Conservation (phyloP, 176 grass and related monocot species). For the Eragrostis curvula region DNA sequence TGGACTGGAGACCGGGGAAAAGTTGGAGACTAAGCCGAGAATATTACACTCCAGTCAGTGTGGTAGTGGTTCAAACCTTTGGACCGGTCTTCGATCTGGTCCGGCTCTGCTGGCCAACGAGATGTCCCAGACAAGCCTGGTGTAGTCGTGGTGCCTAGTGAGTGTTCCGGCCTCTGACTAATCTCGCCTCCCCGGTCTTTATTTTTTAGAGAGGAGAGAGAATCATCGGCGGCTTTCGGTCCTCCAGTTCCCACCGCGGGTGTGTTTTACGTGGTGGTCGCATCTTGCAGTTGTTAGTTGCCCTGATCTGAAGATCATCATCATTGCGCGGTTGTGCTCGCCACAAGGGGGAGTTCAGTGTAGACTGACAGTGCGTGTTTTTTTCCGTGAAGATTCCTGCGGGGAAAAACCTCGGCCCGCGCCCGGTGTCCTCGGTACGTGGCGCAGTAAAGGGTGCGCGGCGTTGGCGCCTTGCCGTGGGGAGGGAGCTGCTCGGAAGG, state of each 20-base stretch:
- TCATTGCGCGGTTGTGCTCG: background rate
- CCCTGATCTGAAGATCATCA: background rate
- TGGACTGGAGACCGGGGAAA: slow-evolving; percentile 47
- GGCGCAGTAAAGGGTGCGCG: background rate
- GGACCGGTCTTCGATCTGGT: slow-evolving; percentile 36
- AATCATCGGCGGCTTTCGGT: background rate
- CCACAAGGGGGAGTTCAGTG: too few species aligned
- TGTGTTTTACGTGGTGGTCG: background rate
- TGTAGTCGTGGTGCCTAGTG: background rate
- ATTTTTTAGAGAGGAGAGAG: background rate
- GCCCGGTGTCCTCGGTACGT: background rate
- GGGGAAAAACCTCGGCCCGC: background rate
- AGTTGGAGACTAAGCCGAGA: slow-evolving; percentile 25
- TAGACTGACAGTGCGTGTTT: too few species aligned
- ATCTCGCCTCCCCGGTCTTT: background rate
- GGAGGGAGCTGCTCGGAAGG: background rate
- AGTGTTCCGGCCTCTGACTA: background rate
- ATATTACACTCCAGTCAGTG: background rate
- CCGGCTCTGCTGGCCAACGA: background rate
- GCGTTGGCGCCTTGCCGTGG: too few species aligned
- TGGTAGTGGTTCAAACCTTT: slow-evolving; percentile 14
- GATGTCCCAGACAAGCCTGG: background rate
- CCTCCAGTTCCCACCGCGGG: background rate
- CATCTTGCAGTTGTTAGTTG: background rate
- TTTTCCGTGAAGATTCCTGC: slow-evolving; percentile 18